Evolutionary conservation across 805 yeast genomes (phyloP).

Genomic region (Candida palmyrensis): DNA sequence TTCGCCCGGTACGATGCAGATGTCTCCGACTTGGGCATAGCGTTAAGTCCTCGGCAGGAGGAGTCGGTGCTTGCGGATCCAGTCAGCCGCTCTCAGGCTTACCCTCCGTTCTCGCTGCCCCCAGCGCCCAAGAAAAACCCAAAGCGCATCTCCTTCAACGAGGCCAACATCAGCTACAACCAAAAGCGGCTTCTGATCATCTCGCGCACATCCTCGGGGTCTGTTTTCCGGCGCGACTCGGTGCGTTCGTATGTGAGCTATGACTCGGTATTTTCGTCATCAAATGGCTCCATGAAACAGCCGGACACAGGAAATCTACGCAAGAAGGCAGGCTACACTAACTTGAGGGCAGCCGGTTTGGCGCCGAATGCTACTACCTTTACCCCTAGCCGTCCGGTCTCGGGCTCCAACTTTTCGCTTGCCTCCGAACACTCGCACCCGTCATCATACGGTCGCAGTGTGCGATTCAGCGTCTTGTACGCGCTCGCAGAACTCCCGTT

Average conservation of each 20-base stretch:
- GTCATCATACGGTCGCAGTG: constrained; percentile 24
- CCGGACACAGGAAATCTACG: constrained; percentile 23
- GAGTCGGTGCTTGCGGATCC: constrained; percentile 4
- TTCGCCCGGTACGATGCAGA: constrained; percentile 35
- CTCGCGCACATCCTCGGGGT: constrained; percentile 29
- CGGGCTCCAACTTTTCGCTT: constrained; percentile 6
- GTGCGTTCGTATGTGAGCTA: constrained; percentile 52
- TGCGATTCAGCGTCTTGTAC: constrained; percentile 30
- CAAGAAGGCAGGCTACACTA: constrained; percentile 47
- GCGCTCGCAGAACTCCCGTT: constrained; percentile 39
- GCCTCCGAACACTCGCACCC: constrained; percentile 17
- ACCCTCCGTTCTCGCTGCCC: background rate
- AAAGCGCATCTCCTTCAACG: constrained; percentile 22
- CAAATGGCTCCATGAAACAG: constrained; percentile 12
- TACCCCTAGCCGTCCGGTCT: too few relatives aligned
- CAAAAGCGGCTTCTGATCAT: constrained; percentile 14
- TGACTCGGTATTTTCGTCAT: constrained; percentile 49
- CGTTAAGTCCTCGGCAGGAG: constrained; percentile 25
- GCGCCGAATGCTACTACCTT: too few relatives aligned
- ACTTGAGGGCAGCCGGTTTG: constrained; percentile 40
- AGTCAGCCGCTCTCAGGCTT: constrained; percentile 5
- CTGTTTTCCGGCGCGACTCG: constrained; percentile 32
- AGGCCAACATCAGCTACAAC: constrained; percentile 7
- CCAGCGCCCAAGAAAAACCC: constrained; percentile 3
- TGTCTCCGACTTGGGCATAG: constrained; percentile 38